Base-by-base conservation (phyloP, 1,284 basidiomycete genomes). In the Boletus semigastroideus region DNA sequence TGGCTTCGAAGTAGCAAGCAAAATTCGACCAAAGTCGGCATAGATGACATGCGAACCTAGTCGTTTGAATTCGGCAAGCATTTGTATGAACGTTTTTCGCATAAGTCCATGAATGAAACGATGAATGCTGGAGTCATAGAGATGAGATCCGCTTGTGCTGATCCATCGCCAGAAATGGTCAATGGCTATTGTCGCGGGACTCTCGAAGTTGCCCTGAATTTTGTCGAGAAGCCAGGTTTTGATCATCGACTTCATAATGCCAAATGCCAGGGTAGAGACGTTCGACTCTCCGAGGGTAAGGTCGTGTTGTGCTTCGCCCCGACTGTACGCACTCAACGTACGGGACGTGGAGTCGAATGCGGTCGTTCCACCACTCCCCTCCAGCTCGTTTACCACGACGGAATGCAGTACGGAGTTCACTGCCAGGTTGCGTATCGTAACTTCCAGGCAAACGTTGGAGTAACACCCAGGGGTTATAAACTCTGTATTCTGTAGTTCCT, bases 161-260 rank as follows among this genome's bases (percentile, higher is more conserved):
- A 97, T 82, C 97, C 97, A 99, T 30, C 97, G 80, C 94, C 95
- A 98, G 73, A 99, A 98, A 69, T 98, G 94, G 66, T 96, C 92
- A 46, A 91, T 80, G 0, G 81, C 79, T 8, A 90, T 64, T 8
- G 82, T 79, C 0, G 86, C 81, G 0, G 87, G 83, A 50, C 83
- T 81, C 33, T 80, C 78, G 42, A 79, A 79, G 55, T 82, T 78
- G 54, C 78, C 74, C 44, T 82, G 80, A 38, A 92, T 84, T 59
- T 92, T 90, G 69, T 97, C 92, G n/a, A 93, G 77, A 55, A 96
- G 83, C 97, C 97, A 99, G 0, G 78, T 72, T 68, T 93, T 94
- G 59, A 98, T 83, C 88, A 99, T 91, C 16, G 79, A 77, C 66
- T 93, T 94, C 47, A 99, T 77, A 45, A 94, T 84, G 27, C 78